Base-by-base conservation (phyloP, 2,329 filamentous ascomycete species). In the Aspergillus caelatus region DNA sequence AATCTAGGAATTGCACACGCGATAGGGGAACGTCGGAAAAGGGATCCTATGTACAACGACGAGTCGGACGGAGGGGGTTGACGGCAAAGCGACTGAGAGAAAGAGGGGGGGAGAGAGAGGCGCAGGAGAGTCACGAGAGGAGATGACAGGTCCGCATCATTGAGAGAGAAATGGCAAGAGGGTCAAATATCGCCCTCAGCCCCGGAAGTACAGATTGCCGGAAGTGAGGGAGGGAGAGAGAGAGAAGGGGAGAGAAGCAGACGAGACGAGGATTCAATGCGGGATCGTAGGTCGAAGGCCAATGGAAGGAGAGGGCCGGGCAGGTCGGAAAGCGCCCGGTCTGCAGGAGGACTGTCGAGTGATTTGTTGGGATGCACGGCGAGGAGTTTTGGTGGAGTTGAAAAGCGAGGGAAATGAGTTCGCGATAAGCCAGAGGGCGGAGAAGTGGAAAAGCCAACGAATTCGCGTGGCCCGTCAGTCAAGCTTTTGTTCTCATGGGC, bases 201-300 rank as follows among this genome's bases (percentile, higher is more conserved):
- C 57, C 57, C 59, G 21, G 52, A 52, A 32, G 48, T 32, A 52
- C 48, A 52, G 48, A 34, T 96, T 52, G 80, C 80, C 58, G 81
- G 89, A 0, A 79, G 96, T 36, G 85, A 89, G 65, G 84, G 89
- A 54, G 90, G 92, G 61, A 95, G 91, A 91, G 88, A 41, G 88
- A 65, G 19, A 74, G 65, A 9, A 58, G 62, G 43, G 63, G 60
- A 11, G 72, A 74, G 26, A 30, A 10, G 26, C 21, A 21, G 61
- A 43, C 10, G 56, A 64, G 50, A 63, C 41, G 55, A 48, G 19
- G 48, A 34, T n/a, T 41, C 39, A 41, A 41, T 32, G 48, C 28
- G 48, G 48, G 48, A 52, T 30, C 9, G 28, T 28, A 12, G 28
- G 26, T 12, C 3, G 26, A n/a, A 41, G 26, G 9, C 48, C 48